Percentiles rank a stretch among this genome's conserved stretches.
Evolutionary conservation across 108 stramenopile species (phyloP).

Genomic region (Mayamaea pseudoterrestris): DNA sequence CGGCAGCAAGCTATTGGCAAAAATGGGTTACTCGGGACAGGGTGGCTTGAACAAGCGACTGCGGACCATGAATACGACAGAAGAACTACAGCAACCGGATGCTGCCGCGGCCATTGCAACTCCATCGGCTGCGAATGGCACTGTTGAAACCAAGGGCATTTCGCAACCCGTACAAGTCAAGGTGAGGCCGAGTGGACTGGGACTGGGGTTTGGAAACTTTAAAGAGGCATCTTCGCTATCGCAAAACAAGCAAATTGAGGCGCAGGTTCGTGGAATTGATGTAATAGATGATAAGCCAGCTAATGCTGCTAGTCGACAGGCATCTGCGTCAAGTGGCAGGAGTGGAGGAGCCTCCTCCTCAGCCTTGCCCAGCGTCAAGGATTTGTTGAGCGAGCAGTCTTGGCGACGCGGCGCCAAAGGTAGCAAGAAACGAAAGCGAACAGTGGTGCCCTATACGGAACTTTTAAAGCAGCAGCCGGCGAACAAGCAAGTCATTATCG

Average conservation of each 20-base stretch:
- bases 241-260: conserved; percentile 61
- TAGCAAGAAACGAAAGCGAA: conserved; percentile 12
- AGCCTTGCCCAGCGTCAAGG: conserved; percentile 43
- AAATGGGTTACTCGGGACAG: conserved; percentile 83
- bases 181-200: conserved; percentile 75
- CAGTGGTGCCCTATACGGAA: conserved; percentile 51
- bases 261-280: conserved; percentile 57
- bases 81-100: background rate
- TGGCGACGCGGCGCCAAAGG: conserved; percentile 27
- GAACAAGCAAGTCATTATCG: conserved; percentile 41
- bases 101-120: too few species aligned
- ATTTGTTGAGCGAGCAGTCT: conserved; percentile 27
- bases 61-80: conserved; percentile 11
- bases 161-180: conserved; percentile 86
- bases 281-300: conserved; percentile 14
- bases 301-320: conserved; percentile 7
- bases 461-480: conserved; percentile 22
- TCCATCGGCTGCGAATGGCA: too few species aligned
- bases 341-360: conserved; percentile 31
- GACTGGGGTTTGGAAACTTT: conserved; percentile 82
- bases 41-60: conserved; percentile 75
- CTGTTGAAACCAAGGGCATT: conserved; percentile 37
- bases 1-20: conserved; percentile 78
- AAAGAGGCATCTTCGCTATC: conserved; percentile 71
- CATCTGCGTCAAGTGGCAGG: too few species aligned